Evolutionary conservation across 2,329 filamentous ascomycete genomes (phyloP).

Genomic region (Hypoxylon rubiginosum): DNA sequence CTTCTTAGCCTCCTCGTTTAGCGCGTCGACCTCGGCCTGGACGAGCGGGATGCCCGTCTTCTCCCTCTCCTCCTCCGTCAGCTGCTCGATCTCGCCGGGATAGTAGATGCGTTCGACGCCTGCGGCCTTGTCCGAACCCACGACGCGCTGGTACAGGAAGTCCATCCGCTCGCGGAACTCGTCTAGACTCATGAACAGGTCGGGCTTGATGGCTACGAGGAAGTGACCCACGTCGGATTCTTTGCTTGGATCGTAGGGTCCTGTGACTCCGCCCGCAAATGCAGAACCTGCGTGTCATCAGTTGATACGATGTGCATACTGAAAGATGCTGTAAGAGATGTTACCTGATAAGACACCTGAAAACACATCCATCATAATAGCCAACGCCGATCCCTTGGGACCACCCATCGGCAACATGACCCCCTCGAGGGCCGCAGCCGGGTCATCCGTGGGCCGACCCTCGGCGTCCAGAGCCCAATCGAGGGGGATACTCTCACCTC

Average conservation of each 20-base stretch:
- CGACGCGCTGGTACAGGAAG: slow-evolving; percentile 66
- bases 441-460: slow-evolving; percentile 78
- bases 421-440: slow-evolving; percentile 76
- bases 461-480: slow-evolving; percentile 83
- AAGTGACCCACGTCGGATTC: slow-evolving; percentile 82
- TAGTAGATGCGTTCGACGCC: slow-evolving; percentile 72
- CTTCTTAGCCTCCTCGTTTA: slow-evolving; percentile 66
- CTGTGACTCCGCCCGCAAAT: slow-evolving; percentile 82
- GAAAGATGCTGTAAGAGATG: not conserved
- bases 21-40: slow-evolving; percentile 66
- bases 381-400: slow-evolving; percentile 81
- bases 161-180: slow-evolving; percentile 76
- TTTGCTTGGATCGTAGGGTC: slow-evolving; percentile 79
- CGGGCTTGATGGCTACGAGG: slow-evolving; percentile 78
- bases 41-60: slow-evolving; percentile 71
- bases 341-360: slow-evolving; percentile 76
- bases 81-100: slow-evolving; percentile 72
- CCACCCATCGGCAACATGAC: slow-evolving; percentile 91
- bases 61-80: slow-evolving; percentile 64
- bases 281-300: slow-evolving; percentile 67
- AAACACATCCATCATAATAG: slow-evolving; percentile 92
- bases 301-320: slow-evolving; percentile 1
- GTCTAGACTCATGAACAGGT: slow-evolving; percentile 78
- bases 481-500: slow-evolving; percentile 76
- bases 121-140: slow-evolving; percentile 66